Evolutionary conservation across 1,284 basidiomycete species (phyloP), one percentile per base, ranked within the genome.

Genomic region (Bondarzewia mesenterica): DNA sequence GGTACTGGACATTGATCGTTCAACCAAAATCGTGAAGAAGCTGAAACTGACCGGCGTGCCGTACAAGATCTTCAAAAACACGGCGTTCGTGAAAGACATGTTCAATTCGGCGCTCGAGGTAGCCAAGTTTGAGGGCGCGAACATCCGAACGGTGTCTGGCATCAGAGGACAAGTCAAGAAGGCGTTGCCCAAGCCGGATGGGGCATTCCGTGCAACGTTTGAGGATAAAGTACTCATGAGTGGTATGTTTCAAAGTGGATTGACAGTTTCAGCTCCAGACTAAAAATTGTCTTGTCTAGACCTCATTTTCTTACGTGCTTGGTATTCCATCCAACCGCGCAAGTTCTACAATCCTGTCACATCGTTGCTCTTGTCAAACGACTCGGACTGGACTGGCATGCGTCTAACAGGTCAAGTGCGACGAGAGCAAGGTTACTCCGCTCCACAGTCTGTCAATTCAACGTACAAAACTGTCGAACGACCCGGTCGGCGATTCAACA

Each of bases 1-100:
- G 2, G 89, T 99, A 15, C 75, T 98, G 32, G 93, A 97, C 64
- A 82, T 97, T 51, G 93, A 98, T 63, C 82, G 85, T 40, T 87
- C 89, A 16, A 84, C 86, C 50, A 90, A 89, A 72, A 98, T 99
- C 54, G 93, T 99, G 56, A 99, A 99, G 76, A 99, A 99, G 71
- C 70, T 99, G 58, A 99, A 99, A 72, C 70, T 99, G 49, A 99
- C 93, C 0, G 95, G 96, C 41, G 77, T 83, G 23, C 95, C 96
- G 22, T 90, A 85, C 71, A 98, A 98, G 76, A 89, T 99, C 50
- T 99, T 89, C 78, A 99, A 98, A 73, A 99, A 99, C 68, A 99
- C 96, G 14, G 96, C 93, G 0, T 99, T 99, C 64, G 76, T 99
- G 58, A 93, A 89, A 72, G 93, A 97, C 62, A 99, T 99, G 95